Evolutionary conservation across 2,329 filamentous ascomycete genomes (phyloP), one percentile per base, ranked within the genome.

Genomic region (Diaporthe batatas): DNA sequence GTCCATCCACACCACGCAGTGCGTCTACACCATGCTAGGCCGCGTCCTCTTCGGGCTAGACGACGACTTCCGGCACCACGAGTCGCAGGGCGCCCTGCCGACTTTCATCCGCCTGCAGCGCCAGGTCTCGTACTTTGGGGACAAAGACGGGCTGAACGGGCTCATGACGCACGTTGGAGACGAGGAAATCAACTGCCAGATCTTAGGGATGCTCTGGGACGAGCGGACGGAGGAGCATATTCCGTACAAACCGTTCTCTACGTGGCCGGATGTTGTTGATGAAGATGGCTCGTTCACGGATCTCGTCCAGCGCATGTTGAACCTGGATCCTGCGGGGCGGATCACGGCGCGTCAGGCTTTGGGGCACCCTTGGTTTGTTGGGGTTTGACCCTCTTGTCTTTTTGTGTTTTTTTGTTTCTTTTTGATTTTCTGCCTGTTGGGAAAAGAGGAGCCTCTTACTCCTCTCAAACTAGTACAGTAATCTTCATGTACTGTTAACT

Each of bases 121-220:
- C 12, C 36, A 59, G 6, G 57, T 59, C 36, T 59, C 36, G 23
- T 59, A 59, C 12, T 59, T 59, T 23, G 57, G 57, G 6, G 36
- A 59, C 36, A 6, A 29, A 36, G 36, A 59, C 11, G 36, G 57
- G n/a, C 36, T 59, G 1, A 29, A 44, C 36, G 57, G 57, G 23
- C 57, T 59, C 23, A 44, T 59, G 36, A 44, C 12, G 36, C 57
- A 59, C 23, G 57, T 59, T 2, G 57, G 57, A 2, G 57, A 59
- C 14, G 57, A 59, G n/a, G 57, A 59, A 6, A 3, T 59, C 57
- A 59, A 44, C 36, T 59, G 23, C 36, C 36, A 29, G 57, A 44
- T 59, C n/a, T 25, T 59, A n/a, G 34, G 57, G 23, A 42, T 59
- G n/a, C 36, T 59, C 3, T 59, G 57, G 57, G 57, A 59, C 23